phyloP scores from a whole-genome alignment of 192 early-diverging fungal species.

The Backusella tuberculispora region DNA sequence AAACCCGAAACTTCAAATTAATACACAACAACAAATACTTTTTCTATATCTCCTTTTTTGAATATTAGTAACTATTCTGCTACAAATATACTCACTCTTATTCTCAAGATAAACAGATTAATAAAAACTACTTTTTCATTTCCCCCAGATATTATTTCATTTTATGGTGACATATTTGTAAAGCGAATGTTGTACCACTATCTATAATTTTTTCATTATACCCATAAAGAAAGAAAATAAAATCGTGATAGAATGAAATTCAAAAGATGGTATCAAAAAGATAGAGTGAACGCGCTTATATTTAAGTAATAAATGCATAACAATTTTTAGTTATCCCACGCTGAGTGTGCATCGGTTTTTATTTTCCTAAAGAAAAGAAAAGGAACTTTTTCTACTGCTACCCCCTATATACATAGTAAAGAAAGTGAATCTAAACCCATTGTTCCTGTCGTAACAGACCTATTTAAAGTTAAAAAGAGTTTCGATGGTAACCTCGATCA shows the following conservation, averaged over 20 bases:
- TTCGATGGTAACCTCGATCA: not conserved
- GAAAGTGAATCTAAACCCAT: not conserved
- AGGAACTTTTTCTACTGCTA: not conserved
- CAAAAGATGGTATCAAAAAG: not conserved
- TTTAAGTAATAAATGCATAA: not conserved
- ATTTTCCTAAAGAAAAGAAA: slow-evolving; percentile 1
- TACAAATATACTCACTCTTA: not conserved
- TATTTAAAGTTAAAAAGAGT: not conserved
- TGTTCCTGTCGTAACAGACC: not conserved
- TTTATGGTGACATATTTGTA: not conserved
- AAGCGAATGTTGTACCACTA: not conserved
- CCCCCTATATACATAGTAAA: not conserved
- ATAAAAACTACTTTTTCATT: not conserved
- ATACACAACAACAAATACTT: slow-evolving; percentile 12
- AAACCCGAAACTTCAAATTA: slow-evolving; percentile 14
- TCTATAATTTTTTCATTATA: not conserved
- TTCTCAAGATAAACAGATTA: not conserved
- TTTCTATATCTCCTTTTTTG: slow-evolving; percentile 15
- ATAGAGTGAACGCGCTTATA: not conserved
- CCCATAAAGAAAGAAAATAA: not conserved
- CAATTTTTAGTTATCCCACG: slow-evolving; percentile 1
- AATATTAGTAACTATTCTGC: not conserved
- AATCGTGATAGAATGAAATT: too few species aligned
- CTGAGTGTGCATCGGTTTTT: slow-evolving; percentile 11
- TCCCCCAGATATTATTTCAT: not conserved